Evolutionary conservation across 2,329 filamentous ascomycete genomes (phyloP).

Genomic region (Whalleya microplaca): DNA sequence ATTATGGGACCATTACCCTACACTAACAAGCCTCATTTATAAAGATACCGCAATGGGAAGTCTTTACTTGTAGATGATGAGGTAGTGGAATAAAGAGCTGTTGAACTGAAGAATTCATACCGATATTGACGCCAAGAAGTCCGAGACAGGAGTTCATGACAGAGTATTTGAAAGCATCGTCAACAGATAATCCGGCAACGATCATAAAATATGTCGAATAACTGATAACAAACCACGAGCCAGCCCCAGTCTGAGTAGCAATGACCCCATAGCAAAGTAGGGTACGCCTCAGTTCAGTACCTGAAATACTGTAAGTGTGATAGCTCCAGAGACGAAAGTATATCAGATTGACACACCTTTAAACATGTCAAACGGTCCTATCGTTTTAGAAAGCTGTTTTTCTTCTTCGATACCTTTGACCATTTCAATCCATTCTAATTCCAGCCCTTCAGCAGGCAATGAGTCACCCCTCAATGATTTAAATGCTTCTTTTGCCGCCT

Average conservation of each 20-base stretch:
- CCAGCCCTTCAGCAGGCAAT: conserved; percentile 36
- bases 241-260: conserved; percentile 47
- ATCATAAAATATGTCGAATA: conserved; percentile 55
- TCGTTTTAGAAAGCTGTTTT: conserved; percentile 36
- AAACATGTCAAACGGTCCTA: conserved; percentile 44
- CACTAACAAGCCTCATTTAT: no score
- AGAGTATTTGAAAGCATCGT: conserved; percentile 51
- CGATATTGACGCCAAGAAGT: conserved; percentile 51
- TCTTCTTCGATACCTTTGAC: conserved; percentile 44
- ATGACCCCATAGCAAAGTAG: conserved; percentile 54
- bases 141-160: conserved; percentile 55
- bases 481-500: conserved; percentile 35
- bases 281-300: conserved; percentile 51
- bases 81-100: neutral
- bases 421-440: conserved; percentile 46
- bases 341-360: conserved; percentile 25
- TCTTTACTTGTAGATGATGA: neutral
- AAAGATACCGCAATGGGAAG: no score
- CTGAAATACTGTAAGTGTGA: conserved; percentile 27
- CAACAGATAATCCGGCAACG: conserved; percentile 44
- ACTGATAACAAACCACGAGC: conserved; percentile 54
- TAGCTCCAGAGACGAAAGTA: neutral
- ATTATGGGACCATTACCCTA: neutral
- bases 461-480: conserved; percentile 37
- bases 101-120: conserved; percentile 45